Percentiles rank a stretch among this genome's conserved stretches.
Conservation (phyloP, 768 basidiomycete genomes). For the Auricularia heimuer region DNA sequence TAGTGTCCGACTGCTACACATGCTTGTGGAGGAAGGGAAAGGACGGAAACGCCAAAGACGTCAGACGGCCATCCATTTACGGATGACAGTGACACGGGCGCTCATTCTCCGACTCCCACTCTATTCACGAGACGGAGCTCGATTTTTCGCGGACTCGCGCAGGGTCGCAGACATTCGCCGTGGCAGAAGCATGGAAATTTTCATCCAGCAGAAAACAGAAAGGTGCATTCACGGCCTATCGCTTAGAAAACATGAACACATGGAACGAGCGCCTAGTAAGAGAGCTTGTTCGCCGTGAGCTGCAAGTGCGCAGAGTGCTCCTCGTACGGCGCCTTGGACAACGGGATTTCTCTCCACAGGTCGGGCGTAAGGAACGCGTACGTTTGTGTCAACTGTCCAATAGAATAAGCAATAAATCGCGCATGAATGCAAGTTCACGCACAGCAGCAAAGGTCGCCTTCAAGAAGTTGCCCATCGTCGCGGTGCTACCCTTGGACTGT, state of each 20-base stretch:
- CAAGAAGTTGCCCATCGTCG: slow-evolving; percentile 98
- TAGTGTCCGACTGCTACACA: not conserved
- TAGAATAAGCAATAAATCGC: not conserved
- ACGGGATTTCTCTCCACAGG: slow-evolving; percentile 90
- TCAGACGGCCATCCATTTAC: not conserved
- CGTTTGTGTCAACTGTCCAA: slow-evolving; percentile 82
- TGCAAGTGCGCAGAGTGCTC: slow-evolving; percentile 91
- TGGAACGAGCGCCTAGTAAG: slow-evolving; percentile 16
- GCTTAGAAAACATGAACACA: not conserved
- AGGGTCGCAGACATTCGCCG: no score
- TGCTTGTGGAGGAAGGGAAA: not conserved
- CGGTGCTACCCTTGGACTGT: slow-evolving; percentile 94
- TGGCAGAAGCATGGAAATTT: no score
- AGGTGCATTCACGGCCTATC: not conserved
- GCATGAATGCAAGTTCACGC: slow-evolving; percentile 22
- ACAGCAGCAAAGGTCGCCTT: slow-evolving; percentile 93
- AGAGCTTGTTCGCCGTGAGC: slow-evolving; percentile 69
- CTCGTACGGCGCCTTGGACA: slow-evolving; percentile 86
- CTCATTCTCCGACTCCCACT: not conserved
- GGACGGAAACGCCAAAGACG: not conserved
- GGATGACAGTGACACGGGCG: not conserved
- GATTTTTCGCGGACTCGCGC: no score
- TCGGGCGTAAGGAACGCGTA: slow-evolving; percentile 98
- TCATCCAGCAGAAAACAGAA: not conserved
- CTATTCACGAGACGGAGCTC: not conserved